These are phyloP conservation scores for Tuber melanosporum DNA, from an alignment of 495 filamentous ascomycete genomes.

Conservation along the genomic window DNA sequence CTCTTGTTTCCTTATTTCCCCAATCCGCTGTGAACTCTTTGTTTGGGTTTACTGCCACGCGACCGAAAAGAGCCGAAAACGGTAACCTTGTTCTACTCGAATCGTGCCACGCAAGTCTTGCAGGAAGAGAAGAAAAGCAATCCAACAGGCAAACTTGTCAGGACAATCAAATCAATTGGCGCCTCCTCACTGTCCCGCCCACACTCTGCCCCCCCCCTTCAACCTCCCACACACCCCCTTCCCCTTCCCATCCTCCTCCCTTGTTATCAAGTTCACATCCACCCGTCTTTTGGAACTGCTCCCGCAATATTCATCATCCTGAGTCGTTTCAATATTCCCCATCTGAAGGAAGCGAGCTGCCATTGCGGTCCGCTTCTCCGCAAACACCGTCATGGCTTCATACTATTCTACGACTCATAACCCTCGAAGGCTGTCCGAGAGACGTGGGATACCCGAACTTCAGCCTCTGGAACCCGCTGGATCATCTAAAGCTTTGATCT, in stretches of 20 bases:
- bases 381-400: slow-evolving; percentile 24
- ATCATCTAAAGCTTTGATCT: slow-evolving; percentile 26
- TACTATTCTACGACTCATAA: slow-evolving; percentile 32
- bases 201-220: background rate
- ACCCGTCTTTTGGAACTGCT: slow-evolving; percentile 18
- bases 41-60: slow-evolving; percentile 38
- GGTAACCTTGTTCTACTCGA: slow-evolving; percentile 32
- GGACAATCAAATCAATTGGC: slow-evolving; percentile 20
- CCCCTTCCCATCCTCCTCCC: slow-evolving; percentile 6
- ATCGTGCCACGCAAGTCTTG: slow-evolving; percentile 41
- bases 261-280: slow-evolving; percentile 34
- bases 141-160: slow-evolving; percentile 15
- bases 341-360: slow-evolving; percentile 32
- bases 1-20: background rate
- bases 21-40: slow-evolving; percentile 10
- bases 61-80: slow-evolving; percentile 30
- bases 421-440: slow-evolving; percentile 38
- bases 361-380: slow-evolving; percentile 24
- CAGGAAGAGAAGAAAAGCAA: slow-evolving; percentile 27
- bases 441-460: slow-evolving; percentile 40
- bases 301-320: slow-evolving; percentile 11
- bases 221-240: slow-evolving; percentile 7
- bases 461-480: slow-evolving; percentile 37
- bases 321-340: slow-evolving; percentile 10
- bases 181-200: slow-evolving; percentile 22